Evolutionary conservation across 108 stramenopile species (phyloP), one percentile per base, ranked within the genome.

Genomic region (Fragilaria radians): DNA sequence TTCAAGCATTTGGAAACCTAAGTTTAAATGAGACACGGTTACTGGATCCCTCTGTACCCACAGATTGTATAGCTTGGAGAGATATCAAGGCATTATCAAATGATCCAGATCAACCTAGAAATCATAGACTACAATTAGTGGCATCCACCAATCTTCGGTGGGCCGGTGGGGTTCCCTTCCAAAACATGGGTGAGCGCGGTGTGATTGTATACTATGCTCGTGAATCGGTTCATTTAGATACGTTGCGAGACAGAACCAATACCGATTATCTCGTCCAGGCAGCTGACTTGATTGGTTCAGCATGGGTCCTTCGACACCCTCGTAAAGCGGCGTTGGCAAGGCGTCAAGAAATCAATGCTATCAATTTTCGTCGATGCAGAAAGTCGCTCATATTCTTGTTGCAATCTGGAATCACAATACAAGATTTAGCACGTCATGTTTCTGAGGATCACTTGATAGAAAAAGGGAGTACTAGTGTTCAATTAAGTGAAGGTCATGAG

Each of bases 91-190:
- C 56, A 21, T 3, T 57, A 2, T 29, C 56, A 33, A 3, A 47
- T 21, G 56, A 57, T 33, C 56, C 56, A 23, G 56, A 57, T 57
- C 56, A 57, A 57, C 56, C 56, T 33, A n/a, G 27, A 14, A 27
- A 57, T 57, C 25, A 57, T 2, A 29, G 56, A 33, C 27, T 57
- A 25, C 56, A 57, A 3, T 19, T 33, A 21, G n/a, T 57, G 2
- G 26, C 56, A n/a, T 1, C 17, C 3, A 22, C 33, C 17, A 32
- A 27, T 42, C 25, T 57, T 19, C 2, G 27, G 34, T 36, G 26
- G 32, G 32, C 56, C 21, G 32, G 19, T 17, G 56, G 33, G 3
- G 30, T 57, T 2, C 52, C 42, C 21, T 57, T 57, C 7, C 26
- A 33, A 22, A 57, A 23, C 27, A 22, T n/a, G n/a, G 34, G 32